phyloP scores from a whole-genome alignment of 176 grass and related monocot genomes.

The Oryza nivara region DNA sequence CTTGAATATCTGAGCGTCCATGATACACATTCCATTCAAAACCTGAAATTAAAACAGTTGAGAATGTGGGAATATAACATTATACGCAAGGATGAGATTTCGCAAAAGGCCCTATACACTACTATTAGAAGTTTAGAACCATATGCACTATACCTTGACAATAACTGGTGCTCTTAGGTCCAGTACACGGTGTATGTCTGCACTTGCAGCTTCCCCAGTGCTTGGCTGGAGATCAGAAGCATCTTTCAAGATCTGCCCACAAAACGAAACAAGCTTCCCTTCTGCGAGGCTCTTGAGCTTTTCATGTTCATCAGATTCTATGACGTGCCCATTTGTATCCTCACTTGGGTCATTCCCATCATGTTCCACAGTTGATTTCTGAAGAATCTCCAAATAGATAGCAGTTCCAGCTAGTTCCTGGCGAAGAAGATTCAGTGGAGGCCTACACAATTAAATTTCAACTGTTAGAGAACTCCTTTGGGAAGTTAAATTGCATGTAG shows the following conservation, averaged over 20 bases:
- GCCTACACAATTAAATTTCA: constrained; percentile 59
- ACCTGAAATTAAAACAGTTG: constrained; percentile 63
- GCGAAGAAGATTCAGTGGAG: constrained; percentile 90
- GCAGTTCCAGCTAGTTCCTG: constrained; percentile 94
- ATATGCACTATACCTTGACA: constrained; percentile 81
- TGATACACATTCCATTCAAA: constrained; percentile 89
- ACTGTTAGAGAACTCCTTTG: constrained; percentile 34
- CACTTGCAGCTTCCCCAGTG: constrained; percentile 65
- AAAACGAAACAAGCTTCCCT: constrained; percentile 92
- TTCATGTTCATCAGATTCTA: constrained; percentile 59
- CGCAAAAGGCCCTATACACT: background rate
- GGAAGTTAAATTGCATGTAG: constrained; percentile 20
- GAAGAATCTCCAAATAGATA: constrained; percentile 97
- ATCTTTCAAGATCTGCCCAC: constrained; percentile 89
- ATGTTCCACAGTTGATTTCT: constrained; percentile 75
- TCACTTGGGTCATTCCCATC: constrained; percentile 39
- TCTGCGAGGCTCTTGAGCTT: constrained; percentile 84
- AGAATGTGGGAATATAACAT: constrained; percentile 17
- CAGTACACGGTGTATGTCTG: constrained; percentile 86
- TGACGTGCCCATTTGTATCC: constrained; percentile 40
- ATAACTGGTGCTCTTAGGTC: constrained; percentile 91
- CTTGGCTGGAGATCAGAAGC: constrained; percentile 90
- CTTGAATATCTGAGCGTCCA: constrained; percentile 93
- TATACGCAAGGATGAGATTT: constrained; percentile 24
- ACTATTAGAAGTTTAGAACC: constrained; percentile 15